Percentiles rank a stretch among this genome's conserved stretches.
Evolutionary conservation across 225 moss, liverwort and hornwort genomes (phyloP).

Genomic region (Pseudisothecium myosuroides): DNA sequence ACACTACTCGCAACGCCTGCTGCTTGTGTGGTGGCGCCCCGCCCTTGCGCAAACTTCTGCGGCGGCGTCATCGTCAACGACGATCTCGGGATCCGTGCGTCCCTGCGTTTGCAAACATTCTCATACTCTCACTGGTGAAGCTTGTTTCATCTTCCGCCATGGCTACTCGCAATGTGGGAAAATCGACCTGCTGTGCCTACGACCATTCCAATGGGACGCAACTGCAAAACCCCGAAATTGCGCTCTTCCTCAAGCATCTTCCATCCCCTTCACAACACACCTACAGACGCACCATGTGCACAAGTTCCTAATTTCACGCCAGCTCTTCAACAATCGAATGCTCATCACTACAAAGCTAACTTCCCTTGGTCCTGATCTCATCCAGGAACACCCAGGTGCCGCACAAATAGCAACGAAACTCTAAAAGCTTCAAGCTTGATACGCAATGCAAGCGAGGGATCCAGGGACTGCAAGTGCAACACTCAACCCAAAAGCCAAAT

Average conservation of each 20-base stretch:
- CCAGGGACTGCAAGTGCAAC: neutral
- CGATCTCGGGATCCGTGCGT: neutral
- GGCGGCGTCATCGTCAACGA: conserved; percentile 2
- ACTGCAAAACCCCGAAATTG: neutral
- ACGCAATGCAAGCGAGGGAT: neutral
- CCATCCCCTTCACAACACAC: neutral
- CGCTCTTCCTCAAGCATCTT: neutral
- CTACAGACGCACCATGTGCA: neutral
- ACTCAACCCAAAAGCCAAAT: neutral
- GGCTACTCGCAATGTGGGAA: neutral
- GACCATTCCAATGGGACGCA: neutral
- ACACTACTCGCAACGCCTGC: neutral
- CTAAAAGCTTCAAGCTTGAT: neutral
- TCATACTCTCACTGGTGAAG: neutral
- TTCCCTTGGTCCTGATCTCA: neutral
- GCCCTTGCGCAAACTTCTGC: neutral
- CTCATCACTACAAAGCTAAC: neutral
- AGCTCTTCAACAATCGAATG: neutral
- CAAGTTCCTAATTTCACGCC: neutral
- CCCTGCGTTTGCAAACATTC: neutral
- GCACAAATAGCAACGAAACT: neutral
- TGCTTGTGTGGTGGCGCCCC: neutral
- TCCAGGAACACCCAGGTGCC: neutral
- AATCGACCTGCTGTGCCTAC: neutral
- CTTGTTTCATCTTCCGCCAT: neutral